Conservation (phyloP, 1,284 basidiomycete genomes). For the Rhodotorula sp. region DNA sequence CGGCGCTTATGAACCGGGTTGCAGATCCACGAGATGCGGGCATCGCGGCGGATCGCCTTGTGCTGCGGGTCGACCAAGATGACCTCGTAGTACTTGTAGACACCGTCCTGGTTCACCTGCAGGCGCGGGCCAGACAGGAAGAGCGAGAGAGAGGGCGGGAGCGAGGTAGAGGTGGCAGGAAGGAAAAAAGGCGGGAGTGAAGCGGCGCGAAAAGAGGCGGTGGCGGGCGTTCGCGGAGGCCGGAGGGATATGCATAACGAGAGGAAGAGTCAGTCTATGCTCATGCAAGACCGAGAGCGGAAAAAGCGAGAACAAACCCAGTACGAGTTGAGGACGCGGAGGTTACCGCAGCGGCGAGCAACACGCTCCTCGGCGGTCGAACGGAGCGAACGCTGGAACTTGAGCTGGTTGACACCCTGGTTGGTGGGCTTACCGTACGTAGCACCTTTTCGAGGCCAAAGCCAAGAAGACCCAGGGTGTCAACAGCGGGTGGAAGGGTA, state of each 20-base stretch:
- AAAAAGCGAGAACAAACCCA: conserved; percentile 57
- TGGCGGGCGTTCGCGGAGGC: too few relatives aligned
- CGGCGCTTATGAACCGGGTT: conserved; percentile 99
- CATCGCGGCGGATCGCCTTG: conserved; percentile 80
- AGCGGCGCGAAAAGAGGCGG: too few relatives aligned
- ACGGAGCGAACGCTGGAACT: conserved; percentile 91
- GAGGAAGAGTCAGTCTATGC: too few relatives aligned
- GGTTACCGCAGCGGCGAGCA: conserved; percentile 90
- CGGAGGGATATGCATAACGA: too few relatives aligned
- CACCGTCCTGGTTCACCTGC: conserved; percentile 70
- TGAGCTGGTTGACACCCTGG: conserved; percentile 99
- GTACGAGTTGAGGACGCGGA: conserved; percentile 86
- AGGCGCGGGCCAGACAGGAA: neutral
- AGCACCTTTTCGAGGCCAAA: conserved; percentile 60
- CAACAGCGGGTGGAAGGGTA: neutral
- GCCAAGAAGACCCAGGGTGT: neutral
- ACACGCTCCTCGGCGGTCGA: conserved; percentile 98
- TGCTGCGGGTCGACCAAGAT: conserved; percentile 84
- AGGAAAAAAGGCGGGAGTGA: too few relatives aligned
- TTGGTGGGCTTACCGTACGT: conserved; percentile 99
- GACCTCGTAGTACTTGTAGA: conserved; percentile 81
- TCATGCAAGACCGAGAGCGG: too few relatives aligned
- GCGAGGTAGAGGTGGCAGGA: too few relatives aligned
- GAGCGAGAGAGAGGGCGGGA: too few relatives aligned
- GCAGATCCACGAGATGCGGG: conserved; percentile 98